Evolutionary conservation across 768 basidiomycete genomes (phyloP), one percentile per base, ranked within the genome.

Genomic region (Gyrodon lividus): DNA sequence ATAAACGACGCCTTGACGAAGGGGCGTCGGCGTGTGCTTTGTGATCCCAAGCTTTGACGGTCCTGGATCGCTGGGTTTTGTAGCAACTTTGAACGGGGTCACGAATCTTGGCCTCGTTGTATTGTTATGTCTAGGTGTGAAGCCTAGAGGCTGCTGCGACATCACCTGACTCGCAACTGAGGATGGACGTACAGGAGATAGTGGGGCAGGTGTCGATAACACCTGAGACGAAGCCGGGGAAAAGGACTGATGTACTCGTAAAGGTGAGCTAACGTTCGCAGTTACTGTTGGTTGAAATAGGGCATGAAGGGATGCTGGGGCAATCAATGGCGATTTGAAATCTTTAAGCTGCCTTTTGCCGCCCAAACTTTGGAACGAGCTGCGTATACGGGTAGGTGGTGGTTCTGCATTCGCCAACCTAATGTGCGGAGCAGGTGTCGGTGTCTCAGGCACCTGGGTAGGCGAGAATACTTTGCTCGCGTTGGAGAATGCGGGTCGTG

Each of bases 21-120:
- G 20, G 8, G 58, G 46, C 4, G 51, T 47, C 28, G 39, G 17
- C 20, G 53, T 20, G 35, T 22, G 38, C 17, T 45, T 38, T 16
- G 20, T 26, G 12, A 43, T 33, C 45, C 54, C 59, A 14, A 33
- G 20, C 33, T 20, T n/a, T 28, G 41, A 42, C 34, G 48, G 16
- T 13, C 20, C 43, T 16, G 46, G 30, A 22, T 77, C 72, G 33
- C 71, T 72, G 41, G 78, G 77, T 54, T 69, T 71, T 70, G 78
- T 71, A 23, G 77, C 78, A 5, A 66, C 47, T 59, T 86, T 87
- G 63, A 87, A 87, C 0, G 84, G 84, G 2, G 84, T 86, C 6
- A 77, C 66, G 53, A 86, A 86, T n/a, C 72, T 72, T 28, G 59
- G 54, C 54, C 52, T 63, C 9, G 72, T 68, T 30, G 74, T 67